Evolutionary conservation across 139 green algal genomes (phyloP).

Genomic region (Chlamydomonas eustigma): DNA sequence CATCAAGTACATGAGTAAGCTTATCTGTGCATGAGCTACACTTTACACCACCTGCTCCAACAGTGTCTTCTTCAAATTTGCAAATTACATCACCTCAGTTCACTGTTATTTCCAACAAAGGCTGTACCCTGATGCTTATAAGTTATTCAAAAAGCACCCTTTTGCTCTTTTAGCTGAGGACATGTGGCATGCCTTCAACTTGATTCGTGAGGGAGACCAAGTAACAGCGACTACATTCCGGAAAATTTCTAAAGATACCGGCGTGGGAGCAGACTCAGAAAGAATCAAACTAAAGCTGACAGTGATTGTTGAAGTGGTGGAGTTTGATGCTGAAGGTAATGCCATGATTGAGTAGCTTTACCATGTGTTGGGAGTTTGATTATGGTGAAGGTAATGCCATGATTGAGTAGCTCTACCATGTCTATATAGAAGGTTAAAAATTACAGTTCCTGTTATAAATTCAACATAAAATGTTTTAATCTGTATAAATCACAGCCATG

Average conservation of each 20-base stretch:
- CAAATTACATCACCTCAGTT: neutral
- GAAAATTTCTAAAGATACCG: slow-evolving; percentile 49
- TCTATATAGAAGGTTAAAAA: no score
- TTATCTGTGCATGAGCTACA: no score
- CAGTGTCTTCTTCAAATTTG: neutral
- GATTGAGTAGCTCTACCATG: no score
- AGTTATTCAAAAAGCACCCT: neutral
- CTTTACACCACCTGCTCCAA: no score
- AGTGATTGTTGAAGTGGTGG: slow-evolving; percentile 69
- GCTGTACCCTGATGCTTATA: neutral
- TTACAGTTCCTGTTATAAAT: no score
- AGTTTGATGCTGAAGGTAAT: slow-evolving; percentile 86
- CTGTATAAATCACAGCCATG: no score
- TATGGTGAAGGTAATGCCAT: no score
- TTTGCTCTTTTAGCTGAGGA: slow-evolving; percentile 71
- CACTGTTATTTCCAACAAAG: neutral
- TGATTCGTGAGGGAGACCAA: slow-evolving; percentile 70
- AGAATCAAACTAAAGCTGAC: slow-evolving; percentile 79
- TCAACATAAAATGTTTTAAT: no score
- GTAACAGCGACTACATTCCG: slow-evolving; percentile 72
- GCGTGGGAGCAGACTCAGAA: slow-evolving; percentile 60
- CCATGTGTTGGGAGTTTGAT: no score
- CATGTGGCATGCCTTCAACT: slow-evolving; percentile 91
- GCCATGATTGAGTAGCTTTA: no score
- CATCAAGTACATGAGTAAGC: no score